Evolutionary conservation across 208 protist genomes (phyloP).

Genomic region (Leishmania turanica): DNA sequence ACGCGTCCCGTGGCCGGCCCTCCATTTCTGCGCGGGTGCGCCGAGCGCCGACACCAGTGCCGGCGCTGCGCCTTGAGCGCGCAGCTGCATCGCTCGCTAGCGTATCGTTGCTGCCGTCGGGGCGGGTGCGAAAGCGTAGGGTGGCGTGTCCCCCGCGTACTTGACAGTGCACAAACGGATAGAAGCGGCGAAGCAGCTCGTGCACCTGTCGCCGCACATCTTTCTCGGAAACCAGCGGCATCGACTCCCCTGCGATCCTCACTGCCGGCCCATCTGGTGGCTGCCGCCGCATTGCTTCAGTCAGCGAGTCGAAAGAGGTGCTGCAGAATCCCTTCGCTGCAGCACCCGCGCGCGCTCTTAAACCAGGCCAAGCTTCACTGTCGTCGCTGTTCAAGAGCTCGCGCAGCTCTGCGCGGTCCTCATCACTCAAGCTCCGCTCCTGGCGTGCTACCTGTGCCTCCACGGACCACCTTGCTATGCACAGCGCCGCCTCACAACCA

Average conservation of each 20-base stretch:
- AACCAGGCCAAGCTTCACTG: background rate
- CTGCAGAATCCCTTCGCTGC: slow-evolving; percentile 10
- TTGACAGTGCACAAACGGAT: slow-evolving; percentile 56
- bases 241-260: background rate
- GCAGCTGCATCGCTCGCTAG: background rate
- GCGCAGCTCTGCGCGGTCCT: slow-evolving; percentile 4
- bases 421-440: slow-evolving; percentile 6
- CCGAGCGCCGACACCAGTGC: slow-evolving; percentile 3
- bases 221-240: slow-evolving; percentile 49
- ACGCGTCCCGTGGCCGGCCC: background rate
- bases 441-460: slow-evolving; percentile 19
- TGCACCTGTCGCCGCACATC: slow-evolving; percentile 68
- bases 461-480: slow-evolving; percentile 39
- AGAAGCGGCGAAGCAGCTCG: slow-evolving; percentile 62
- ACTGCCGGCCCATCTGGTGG: background rate
- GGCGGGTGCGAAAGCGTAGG: slow-evolving; percentile 16
- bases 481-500: slow-evolving; percentile 30
- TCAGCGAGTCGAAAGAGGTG: slow-evolving; percentile 23
- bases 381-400: background rate
- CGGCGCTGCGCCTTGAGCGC: background rate
- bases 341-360: background rate
- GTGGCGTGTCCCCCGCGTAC: slow-evolving; percentile 55
- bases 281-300: slow-evolving; percentile 9
- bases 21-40: slow-evolving; percentile 1
- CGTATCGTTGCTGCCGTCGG: background rate